These are phyloP conservation scores for Pseudocercospora fuligena DNA, from an alignment of 2,329 filamentous ascomycete species.

Conservation along the genomic window DNA sequence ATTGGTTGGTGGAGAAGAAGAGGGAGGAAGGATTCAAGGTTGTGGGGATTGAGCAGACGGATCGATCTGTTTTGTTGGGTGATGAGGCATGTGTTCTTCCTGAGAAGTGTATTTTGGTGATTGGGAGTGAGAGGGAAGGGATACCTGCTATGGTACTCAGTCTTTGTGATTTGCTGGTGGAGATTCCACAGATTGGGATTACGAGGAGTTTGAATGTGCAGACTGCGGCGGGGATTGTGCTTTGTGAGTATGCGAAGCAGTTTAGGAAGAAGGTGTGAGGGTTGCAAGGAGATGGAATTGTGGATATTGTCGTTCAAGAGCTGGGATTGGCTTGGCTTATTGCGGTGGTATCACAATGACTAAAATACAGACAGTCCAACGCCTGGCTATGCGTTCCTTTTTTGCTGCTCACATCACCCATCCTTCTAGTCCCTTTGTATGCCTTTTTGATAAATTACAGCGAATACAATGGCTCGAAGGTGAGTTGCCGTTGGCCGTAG, in stretches of 20 bases:
- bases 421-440: neutral
- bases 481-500: conserved; percentile 13
- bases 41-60: conserved; percentile 61
- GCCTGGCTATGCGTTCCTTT: conserved; percentile 8
- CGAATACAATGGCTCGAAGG: conserved; percentile 12
- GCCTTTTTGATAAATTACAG: conserved; percentile 3
- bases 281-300: neutral
- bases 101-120: conserved; percentile 47
- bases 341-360: conserved; percentile 4
- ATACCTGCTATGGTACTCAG: conserved; percentile 54
- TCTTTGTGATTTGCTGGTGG: conserved; percentile 57
- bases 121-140: conserved; percentile 58
- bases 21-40: conserved; percentile 55
- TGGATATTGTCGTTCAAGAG: neutral
- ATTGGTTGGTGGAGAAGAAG: conserved; percentile 49
- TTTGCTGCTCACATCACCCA: conserved; percentile 1
- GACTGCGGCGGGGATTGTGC: conserved; percentile 57
- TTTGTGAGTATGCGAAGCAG: conserved; percentile 54
- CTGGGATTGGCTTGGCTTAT: conserved; percentile 3
- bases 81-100: conserved; percentile 39
- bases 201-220: conserved; percentile 62
- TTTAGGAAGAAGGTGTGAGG: neutral
- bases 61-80: conserved; percentile 53
- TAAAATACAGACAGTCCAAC: conserved; percentile 10
- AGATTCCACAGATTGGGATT: conserved; percentile 57